Evolutionary conservation across 2,329 filamentous ascomycete genomes (phyloP), one percentile per base, ranked within the genome.

Genomic region (Aspergillus flavus): DNA sequence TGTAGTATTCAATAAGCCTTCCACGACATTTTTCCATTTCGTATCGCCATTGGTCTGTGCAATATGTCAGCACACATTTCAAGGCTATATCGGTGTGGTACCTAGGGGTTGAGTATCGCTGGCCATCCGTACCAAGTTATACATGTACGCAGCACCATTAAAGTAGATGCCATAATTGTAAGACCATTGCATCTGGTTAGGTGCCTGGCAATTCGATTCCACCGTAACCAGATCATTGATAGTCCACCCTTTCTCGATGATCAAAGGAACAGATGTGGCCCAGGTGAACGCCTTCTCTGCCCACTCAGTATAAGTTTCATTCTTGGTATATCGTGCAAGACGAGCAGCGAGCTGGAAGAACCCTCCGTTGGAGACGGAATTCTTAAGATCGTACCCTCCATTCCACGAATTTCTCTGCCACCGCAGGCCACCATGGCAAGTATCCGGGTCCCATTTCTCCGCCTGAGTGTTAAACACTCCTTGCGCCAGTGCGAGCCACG

Each of bases 381-480:
- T 76, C 55, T 75, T 75, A 61, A 75, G 74, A 16, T 66, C 71
- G 41, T 76, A 76, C 5, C 74, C 74, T 43, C 71, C 72, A 32
- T 75, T 74, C 66, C 73, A 76, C 0, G 72, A 68, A 30, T 71
- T 75, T 4, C 76, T 70, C 57, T 76, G 74, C 74, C 74, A 76
- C 11, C 72, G 71, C 67, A 96, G 78, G 9, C 93, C 93, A 59
- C 93, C 93, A 57, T 80, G 82, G 76, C 93, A 96, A 1, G 82
- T 82, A 0, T 78, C 71, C 5, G 79, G 80, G 68, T 95, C 89
- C 90, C 91, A 94, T 23, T 92, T 86, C 19, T 79, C 78, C 3
- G 86, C 86, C 72, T 93, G 92, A 57, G 90, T 88, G 79, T 95
- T 93, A 77, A 94, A 96, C 1, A 93, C 90, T 16, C 89, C 90